Conservation (phyloP, 306 rosid genomes). For the Glycyrrhiza uralensis region DNA sequence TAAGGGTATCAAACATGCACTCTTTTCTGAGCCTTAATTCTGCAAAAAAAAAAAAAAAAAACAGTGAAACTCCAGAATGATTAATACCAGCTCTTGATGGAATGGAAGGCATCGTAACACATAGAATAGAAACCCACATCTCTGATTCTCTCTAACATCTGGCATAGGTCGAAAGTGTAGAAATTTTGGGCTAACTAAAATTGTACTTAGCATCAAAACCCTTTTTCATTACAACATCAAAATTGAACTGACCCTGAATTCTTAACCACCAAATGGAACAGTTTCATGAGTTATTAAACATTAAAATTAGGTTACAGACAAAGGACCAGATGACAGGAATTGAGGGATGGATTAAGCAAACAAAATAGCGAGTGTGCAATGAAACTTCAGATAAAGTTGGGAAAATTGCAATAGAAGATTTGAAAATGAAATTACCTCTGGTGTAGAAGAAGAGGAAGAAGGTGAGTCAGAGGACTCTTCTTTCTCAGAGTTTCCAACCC, state of each 20-base stretch:
- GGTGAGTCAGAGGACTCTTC: not conserved
- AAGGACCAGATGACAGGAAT: not conserved
- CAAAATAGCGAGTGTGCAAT: not conserved
- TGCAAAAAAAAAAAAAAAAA: not conserved
- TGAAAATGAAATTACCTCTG: constrained; percentile 20
- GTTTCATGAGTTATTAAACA: not conserved
- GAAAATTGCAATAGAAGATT: not conserved
- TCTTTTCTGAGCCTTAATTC: constrained; percentile 7
- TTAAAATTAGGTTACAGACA: not conserved
- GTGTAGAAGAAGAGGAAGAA: not conserved
- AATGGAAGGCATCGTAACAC: constrained; percentile 5
- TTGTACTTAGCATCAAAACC: not conserved
- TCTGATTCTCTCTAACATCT: not conserved
- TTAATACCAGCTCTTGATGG: not conserved
- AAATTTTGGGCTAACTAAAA: not conserved
- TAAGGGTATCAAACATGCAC: not conserved
- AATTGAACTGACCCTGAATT: not conserved
- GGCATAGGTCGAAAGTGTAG: not conserved
- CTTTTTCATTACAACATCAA: not conserved
- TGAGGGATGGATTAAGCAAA: not conserved
- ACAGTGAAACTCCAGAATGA: not conserved
- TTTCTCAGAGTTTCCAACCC: not conserved
- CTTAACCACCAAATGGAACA: constrained; percentile 12
- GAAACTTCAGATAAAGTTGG: not conserved
- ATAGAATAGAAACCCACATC: not conserved